Evolutionary conservation across 768 basidiomycete genomes (phyloP), one percentile per base, ranked within the genome.

Genomic region (Mycena pura): DNA sequence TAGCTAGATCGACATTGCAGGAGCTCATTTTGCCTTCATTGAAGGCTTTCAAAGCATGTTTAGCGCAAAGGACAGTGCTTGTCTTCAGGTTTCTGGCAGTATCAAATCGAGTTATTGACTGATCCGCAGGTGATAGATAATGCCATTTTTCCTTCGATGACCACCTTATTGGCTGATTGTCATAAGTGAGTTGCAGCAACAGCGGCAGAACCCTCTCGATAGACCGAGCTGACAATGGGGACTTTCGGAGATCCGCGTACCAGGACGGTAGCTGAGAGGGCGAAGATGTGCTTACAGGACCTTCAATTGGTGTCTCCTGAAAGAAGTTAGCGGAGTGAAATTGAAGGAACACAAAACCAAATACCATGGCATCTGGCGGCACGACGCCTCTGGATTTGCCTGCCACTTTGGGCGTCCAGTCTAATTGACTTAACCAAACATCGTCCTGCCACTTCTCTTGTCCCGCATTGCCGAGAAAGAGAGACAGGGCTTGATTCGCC

Each of bases 371-470:
- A n/a, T 75, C 73, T 2, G 71, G 60, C 15, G 76, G 67, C 11
- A 74, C 55, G 8, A 91, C 70, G 0, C 91, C 91, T 69, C 92
- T 80, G 9, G 89, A 87, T 72, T 87, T 86, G 34, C 85, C 83
- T 0, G 86, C 87, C 6, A 83, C 79, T 73, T 99, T 98, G 1
- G 93, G 93, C 1, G 92, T 89, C 97, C 97, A 99, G 72, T 99
- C 96, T 57, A 99, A 79, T 73, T 99, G 97, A 47, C 80, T 84
- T 14, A 96, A 74, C 94, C 95, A 97, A 7, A 87, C 86, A 73
- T 94, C 91, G 3, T 82, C 79, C 71, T 81, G 84, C 90, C 88
- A 94, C 47, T 71, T 74, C 28, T 77, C 84, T 46, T 75, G 73
- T 11, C 63, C 68, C 14, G 64, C 70, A 19, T 59, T 56, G 8